These are phyloP conservation scores for Schizothecium vesticola DNA, from an alignment of 495 filamentous ascomycete species.

Conservation along the genomic window DNA sequence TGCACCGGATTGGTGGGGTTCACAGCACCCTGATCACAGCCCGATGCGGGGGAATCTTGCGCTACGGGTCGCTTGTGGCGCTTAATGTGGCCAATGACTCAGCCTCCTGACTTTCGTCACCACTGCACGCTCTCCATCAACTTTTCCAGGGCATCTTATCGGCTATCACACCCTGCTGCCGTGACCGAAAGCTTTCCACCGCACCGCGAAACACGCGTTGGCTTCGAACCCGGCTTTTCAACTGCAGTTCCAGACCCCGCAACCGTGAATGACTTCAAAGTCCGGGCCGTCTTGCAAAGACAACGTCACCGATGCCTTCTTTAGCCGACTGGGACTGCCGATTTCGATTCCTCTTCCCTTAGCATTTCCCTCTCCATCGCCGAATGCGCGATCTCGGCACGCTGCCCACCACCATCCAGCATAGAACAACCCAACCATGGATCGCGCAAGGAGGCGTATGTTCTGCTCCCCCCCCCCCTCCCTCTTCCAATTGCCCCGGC, in stretches of 20 bases:
- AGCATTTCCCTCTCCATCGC: conserved; percentile 28
- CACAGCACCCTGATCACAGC: neutral
- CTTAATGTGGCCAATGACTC: neutral
- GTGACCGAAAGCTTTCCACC: neutral
- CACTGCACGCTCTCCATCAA: neutral
- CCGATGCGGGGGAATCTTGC: neutral
- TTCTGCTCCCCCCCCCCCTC: neutral
- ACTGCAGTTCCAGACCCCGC: neutral
- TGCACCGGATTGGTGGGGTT: neutral
- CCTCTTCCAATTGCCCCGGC: neutral
- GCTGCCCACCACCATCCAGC: conserved; percentile 10
- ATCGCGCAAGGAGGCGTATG: conserved; percentile 79
- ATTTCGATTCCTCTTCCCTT: conserved; percentile 46
- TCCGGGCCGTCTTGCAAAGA: conserved; percentile 5
- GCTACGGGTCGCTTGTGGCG: neutral
- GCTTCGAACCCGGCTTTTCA: neutral
- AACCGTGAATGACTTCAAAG: neutral
- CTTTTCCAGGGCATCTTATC: neutral
- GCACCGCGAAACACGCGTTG: neutral
- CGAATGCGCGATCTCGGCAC: conserved; percentile 36
- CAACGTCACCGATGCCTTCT: conserved; percentile 44
- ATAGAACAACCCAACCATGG: conserved; percentile 53
- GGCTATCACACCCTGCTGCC: neutral
- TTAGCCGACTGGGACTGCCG: conserved; percentile 39
- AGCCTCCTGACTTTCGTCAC: neutral